These are phyloP conservation scores for Elasticomyces elasticus DNA, from an alignment of 495 filamentous ascomycete species.

Conservation along the genomic window DNA sequence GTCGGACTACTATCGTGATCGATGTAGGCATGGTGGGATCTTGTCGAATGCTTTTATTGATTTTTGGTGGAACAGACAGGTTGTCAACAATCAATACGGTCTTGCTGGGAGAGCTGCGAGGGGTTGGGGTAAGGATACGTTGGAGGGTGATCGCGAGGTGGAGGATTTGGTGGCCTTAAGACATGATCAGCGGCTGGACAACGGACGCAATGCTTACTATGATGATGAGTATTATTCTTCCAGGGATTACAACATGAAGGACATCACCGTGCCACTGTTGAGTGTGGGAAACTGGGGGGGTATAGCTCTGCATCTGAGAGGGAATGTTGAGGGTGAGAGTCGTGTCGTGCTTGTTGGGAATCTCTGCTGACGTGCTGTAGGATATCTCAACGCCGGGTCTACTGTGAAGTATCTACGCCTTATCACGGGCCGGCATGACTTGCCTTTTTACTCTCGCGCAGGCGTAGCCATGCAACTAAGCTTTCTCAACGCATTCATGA, in stretches of 20 bases:
- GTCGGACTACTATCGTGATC: conserved; percentile 55
- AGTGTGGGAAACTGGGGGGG: conserved; percentile 59
- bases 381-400: conserved; percentile 45
- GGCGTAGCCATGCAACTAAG: conserved; percentile 52
- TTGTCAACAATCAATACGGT: conserved; percentile 52
- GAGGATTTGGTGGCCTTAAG: conserved; percentile 41
- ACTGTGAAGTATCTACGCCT: conserved; percentile 53
- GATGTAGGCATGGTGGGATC: conserved; percentile 56
- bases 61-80: conserved; percentile 57
- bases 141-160: conserved; percentile 42
- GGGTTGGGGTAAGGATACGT: conserved; percentile 8
- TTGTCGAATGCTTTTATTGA: conserved; percentile 52
- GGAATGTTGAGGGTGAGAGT: conserved; percentile 41
- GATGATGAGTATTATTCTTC: conserved; percentile 51
- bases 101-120: conserved; percentile 31
- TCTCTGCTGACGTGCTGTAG: neutral
- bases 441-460: conserved; percentile 57
- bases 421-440: conserved; percentile 56
- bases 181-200: conserved; percentile 49
- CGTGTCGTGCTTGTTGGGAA: conserved; percentile 28
- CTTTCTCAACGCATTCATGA: conserved; percentile 57
- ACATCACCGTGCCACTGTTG: conserved; percentile 50
- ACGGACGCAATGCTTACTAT: conserved; percentile 41
- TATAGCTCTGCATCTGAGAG: conserved; percentile 52
- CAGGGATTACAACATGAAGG: conserved; percentile 47